Base-by-base conservation (phyloP, 78 protist genomes). In the Protostelium mycophagum region DNA sequence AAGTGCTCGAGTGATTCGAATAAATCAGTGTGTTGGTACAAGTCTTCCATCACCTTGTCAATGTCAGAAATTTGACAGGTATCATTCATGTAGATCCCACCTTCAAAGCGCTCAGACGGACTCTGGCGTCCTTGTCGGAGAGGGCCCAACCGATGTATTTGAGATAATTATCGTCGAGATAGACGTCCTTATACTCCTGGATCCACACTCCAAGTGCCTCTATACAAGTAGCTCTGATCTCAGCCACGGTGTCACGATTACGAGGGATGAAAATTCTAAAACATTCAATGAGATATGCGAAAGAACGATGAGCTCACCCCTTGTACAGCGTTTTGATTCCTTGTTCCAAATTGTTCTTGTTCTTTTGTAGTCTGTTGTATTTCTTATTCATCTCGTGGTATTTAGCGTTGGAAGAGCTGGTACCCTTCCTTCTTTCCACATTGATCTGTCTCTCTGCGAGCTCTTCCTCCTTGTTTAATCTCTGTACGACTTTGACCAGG, bases 121-220 rank as follows among this genome's bases (percentile, higher is more conserved):
- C 73, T 51, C 73, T 51, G 36, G 35, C 35, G 1, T 36, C 90
- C 90, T 88, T 63, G 36, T 88, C 90, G 38, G 31, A 1, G 73
- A 88, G 39, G 0, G 84, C 34, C 90, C 90, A 88, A 1, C 90
- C 90, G 38, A 83, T 25, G 63, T 88, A 88, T 31, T 88, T 88
- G 90, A 83, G 35, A 38, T n/a, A 34, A 25, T 28, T 16, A n/a
- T 63, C 86, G 36, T 83, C 31, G 34, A 88, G 86, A 38, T 83
- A 88, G 83, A 9, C 28, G 38, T 29, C n/a, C 28, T 35, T 1
- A 85, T 88, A 38, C 86, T 35, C 25, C 31, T 36, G 1, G 29
- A 88, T 88, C 90, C 90, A 88, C 38, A 1, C 84, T 35, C 90
- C 90, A 31, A 88, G 90, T 29, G 85, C 38, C 28, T 83, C 28